Percentiles rank a stretch among this genome's conserved stretches.
Conservation (phyloP, 2,329 filamentous ascomycete genomes). For the Paecilomyces fulvus region DNA sequence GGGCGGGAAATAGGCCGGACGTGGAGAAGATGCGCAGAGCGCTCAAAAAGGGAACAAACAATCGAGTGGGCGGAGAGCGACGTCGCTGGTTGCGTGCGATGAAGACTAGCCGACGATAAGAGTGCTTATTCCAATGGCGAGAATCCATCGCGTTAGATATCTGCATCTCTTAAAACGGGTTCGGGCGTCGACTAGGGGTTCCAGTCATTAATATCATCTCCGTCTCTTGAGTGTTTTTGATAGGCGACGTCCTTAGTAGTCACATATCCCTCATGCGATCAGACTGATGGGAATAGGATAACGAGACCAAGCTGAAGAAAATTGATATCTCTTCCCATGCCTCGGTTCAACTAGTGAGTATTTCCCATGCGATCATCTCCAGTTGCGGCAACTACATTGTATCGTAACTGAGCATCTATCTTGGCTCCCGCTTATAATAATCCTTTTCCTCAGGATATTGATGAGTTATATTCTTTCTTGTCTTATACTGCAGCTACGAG, state of each 20-base stretch:
- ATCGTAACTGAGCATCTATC: no score
- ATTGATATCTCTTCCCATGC: neutral
- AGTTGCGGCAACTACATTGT: no score
- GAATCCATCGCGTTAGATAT: neutral
- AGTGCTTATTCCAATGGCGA: neutral
- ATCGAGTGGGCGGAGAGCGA: neutral
- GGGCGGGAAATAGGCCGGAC: neutral
- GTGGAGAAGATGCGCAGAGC: neutral
- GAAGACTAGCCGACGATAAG: neutral
- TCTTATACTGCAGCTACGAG: no score
- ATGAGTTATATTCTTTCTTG: no score
- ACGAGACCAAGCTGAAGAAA: neutral
- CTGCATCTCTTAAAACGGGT: neutral
- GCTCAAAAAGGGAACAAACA: neutral
- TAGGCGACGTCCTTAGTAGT: neutral
- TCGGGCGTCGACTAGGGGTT: neutral
- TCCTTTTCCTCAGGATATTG: no score
- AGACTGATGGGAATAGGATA: neutral
- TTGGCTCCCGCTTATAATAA: no score
- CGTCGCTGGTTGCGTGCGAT: neutral
- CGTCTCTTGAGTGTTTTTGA: neutral
- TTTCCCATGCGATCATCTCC: no score
- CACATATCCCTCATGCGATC: neutral
- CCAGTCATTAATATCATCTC: neutral
- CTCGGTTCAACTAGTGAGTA: neutral